Conservation (phyloP, 495 filamentous ascomycete species). For the Aspergillus steynii region DNA sequence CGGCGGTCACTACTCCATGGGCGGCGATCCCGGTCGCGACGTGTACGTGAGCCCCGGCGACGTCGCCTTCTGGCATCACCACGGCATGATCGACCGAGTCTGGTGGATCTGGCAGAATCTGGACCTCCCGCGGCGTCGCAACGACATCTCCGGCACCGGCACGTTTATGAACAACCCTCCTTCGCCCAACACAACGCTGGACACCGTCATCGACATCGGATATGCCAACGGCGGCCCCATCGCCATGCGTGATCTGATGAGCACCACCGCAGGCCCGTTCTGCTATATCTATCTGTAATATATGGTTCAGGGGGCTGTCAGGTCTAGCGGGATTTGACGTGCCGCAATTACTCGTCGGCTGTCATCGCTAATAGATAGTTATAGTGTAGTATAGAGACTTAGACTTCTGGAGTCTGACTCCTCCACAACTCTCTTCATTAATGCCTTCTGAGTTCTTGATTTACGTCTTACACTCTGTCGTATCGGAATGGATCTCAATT, state of each 20-base stretch:
- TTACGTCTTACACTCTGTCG: too few relatives aligned
- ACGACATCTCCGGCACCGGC: constrained; percentile 52
- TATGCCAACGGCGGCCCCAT: constrained; percentile 37
- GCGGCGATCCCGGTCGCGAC: constrained; percentile 61
- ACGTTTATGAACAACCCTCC: constrained; percentile 57
- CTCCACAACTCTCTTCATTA: too few relatives aligned
- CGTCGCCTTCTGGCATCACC: constrained; percentile 69
- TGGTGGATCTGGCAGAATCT: constrained; percentile 73
- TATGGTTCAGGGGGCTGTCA: too few relatives aligned
- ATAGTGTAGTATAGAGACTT: too few relatives aligned
- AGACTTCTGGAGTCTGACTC: too few relatives aligned
- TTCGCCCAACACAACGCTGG: constrained; percentile 48
- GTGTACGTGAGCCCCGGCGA: constrained; percentile 61
- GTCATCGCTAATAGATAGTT: too few relatives aligned
- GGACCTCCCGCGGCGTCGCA: constrained; percentile 45
- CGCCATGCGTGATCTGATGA: constrained; percentile 48
- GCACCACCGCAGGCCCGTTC: constrained; percentile 53
- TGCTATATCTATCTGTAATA: constrained; percentile 53
- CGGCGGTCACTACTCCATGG: constrained; percentile 64
- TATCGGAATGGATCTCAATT: too few relatives aligned
- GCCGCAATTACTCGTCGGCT: too few relatives aligned
- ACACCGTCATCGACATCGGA: constrained; percentile 45
- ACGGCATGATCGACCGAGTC: constrained; percentile 66
- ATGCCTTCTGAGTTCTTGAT: too few relatives aligned
- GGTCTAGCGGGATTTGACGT: too few relatives aligned